Conservation (phyloP, 768 basidiomycete species). For the Auriculariales sp. region DNA sequence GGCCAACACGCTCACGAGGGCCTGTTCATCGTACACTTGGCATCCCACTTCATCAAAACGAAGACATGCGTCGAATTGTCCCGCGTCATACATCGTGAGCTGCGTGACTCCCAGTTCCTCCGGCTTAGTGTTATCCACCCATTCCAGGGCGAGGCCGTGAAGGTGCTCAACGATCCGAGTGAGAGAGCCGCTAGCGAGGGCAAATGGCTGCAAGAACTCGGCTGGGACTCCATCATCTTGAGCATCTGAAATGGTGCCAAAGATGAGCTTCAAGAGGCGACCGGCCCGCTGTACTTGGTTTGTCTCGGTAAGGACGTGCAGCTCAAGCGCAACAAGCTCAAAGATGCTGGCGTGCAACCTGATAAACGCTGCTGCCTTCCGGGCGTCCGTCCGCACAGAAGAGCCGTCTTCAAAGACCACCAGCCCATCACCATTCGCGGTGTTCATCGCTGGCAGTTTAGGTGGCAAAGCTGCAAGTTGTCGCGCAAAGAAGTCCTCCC, state of each 20-base stretch:
- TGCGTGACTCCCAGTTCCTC: conserved; percentile 42
- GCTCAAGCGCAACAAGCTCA: conserved; percentile 73
- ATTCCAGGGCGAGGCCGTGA: conserved; percentile 75
- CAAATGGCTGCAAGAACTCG: conserved; percentile 42
- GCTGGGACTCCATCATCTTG: conserved; percentile 27
- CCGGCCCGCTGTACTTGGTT: conserved; percentile 49
- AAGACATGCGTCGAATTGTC: conserved; percentile 59
- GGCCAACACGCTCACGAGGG: conserved; percentile 51
- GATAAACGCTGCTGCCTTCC: conserved; percentile 60
- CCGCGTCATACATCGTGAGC: conserved; percentile 34
- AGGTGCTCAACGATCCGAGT: conserved; percentile 79
- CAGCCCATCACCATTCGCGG: conserved; percentile 38
- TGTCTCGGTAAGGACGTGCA: conserved; percentile 72
- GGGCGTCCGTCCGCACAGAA: conserved; percentile 49
- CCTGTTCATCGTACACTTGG: conserved; percentile 65
- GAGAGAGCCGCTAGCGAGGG: conserved; percentile 57
- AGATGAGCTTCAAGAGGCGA: conserved; percentile 72
- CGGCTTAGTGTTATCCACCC: conserved; percentile 58
- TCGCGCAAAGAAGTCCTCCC: conserved; percentile 78
- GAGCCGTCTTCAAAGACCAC: conserved; percentile 60
- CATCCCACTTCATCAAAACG: conserved; percentile 58
- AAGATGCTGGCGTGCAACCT: conserved; percentile 73
- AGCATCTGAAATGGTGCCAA: conserved; percentile 39
- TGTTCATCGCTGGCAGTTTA: conserved; percentile 33
- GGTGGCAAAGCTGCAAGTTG: conserved; percentile 71